Base-by-base conservation (phyloP, 495 filamentous ascomycete genomes). In the Penicillium antarcticum region DNA sequence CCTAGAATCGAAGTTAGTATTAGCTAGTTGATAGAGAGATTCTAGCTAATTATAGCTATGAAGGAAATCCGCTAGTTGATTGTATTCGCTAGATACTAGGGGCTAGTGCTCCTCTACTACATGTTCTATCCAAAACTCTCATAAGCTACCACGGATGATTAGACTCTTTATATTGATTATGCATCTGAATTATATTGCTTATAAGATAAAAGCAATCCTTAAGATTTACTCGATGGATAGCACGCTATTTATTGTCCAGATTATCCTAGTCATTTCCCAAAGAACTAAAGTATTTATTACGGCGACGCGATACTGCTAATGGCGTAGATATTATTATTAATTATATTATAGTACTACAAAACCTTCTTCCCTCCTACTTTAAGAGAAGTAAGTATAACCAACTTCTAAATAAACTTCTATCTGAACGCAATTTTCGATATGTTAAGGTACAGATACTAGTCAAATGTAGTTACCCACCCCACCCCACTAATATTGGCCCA, bases 281-380 rank as follows among this genome's bases (percentile, higher is more conserved):
- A n/a, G n/a, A n/a, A n/a, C n/a, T n/a, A n/a, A 16, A 58, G 45
- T 40, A 54, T 58, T 13, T 58, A 9, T 43, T 44, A n/a, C 12
- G 39, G 51, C n/a, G 56, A 46, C n/a, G n/a, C n/a, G n/a, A n/a
- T n/a, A n/a, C n/a, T n/a, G n/a, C n/a, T n/a, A n/a, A n/a, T n/a
- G n/a, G n/a, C n/a, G n/a, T n/a, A n/a, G 36, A 58, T 16, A 54
- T 51, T 36, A 35, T 34, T 32, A 54, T 43, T 11, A 33, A 53
- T 26, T 35, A 45, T 4, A 34, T 58, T 34, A 19, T 46, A 58
- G 29, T 58, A 58, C 1, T 45, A 13, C 10, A 33, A 40, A 26
- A 58, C 45, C 42, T 58, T 58, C 23, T 31, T 51, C 32, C 31
- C 45, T 37, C n/a, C n/a, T n/a, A 35, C 38, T 13, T 51, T 1